A percentile compares a stretch with the other conserved stretches of the same genome.
phyloP scores from a whole-genome alignment of 345 rosid genomes.

The Corchorus olitorius region DNA sequence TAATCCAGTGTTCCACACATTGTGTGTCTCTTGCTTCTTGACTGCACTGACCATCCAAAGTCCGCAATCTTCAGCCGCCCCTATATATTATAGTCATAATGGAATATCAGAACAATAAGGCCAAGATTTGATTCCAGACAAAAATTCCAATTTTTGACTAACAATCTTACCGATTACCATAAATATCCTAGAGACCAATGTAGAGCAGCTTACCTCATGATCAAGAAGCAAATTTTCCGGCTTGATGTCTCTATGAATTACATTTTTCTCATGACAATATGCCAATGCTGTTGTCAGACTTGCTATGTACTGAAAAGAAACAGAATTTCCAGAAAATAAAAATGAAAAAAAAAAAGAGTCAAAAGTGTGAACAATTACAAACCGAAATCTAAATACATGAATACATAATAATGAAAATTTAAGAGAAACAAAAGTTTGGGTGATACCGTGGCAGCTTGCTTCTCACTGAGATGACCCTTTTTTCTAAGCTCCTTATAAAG shows the following conservation, averaged over 20 bases:
- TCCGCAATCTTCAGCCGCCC: conserved; percentile 94
- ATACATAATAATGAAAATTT: not conserved
- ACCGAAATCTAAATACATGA: not conserved
- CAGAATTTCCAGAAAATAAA: not conserved
- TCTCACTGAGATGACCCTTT: conserved; percentile 60
- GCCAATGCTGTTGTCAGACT: conserved; percentile 87
- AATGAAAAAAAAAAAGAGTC: not conserved
- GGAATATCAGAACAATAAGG: not conserved
- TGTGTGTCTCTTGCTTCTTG: conserved; percentile 81
- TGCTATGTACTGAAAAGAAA: conserved; percentile 68
- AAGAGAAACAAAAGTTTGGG: conserved; percentile 2
- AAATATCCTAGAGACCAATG: not conserved
- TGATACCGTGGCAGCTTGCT: conserved; percentile 79
- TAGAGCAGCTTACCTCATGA: conserved; percentile 65
- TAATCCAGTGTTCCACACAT: conserved; percentile 98
- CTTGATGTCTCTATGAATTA: conserved; percentile 96
- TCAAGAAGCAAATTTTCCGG: conserved; percentile 96
- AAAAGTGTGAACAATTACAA: not conserved
- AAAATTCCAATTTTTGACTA: not conserved
- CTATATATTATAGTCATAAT: conserved; percentile 31
- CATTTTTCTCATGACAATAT: conserved; percentile 87
- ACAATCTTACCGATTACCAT: not conserved
- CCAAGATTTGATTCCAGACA: not conserved
- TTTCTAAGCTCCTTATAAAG: conserved; percentile 69
- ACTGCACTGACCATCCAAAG: conserved; percentile 99